Evolutionary conservation across 1,139 yeast genomes (phyloP), one percentile per base, ranked within the genome.

Genomic region (Scheffersomyces illinoinensis): DNA sequence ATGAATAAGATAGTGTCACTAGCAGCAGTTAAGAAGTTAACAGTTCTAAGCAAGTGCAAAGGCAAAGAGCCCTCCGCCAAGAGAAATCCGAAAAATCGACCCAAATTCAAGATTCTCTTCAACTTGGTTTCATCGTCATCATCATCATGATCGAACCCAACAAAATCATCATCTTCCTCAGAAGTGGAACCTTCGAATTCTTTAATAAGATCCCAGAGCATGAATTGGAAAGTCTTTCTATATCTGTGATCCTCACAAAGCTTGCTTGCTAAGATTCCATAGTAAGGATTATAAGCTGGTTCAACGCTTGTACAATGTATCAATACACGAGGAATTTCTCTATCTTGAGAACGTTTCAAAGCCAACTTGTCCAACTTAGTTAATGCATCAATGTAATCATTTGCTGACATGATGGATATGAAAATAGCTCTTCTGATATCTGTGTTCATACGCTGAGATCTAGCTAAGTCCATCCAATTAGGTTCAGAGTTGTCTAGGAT

Each of bases 361-460:
- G 88, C 84, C 57, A 96, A 75, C 67, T 93, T 93, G 68, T 92
- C 96, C 53, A 96, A 71, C 63, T 92, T 89, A 19, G 91, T 86
- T 62, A 87, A 86, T 0, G 98, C 96, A 73, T 96, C 98, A 66
- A 91, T 80, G 66, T 86, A 96, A 73, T 96, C 99, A 64, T 89
- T 90, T 1, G 97, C 96, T 8, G 98, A 92, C 97, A 95, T 93
- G 17, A 96, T 87, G 39, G 97, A 91, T 47, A 96, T 87, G 68
- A 95, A 96, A 17, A 96, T 88, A 1, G 98, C 98, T 61, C 97
- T 84, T 76, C 99, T 87, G 52, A 95, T 85, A 71, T 93, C 98
- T 0, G 98, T 95, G 71, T 96, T 95, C 97, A 96, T 93, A 63
- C 98, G 79, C 69, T 93, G 97, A 53, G 86, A 79, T 65, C 84